Evolutionary conservation across 176 grass and related monocot species (phyloP).

Genomic region (Pharus latifolius): DNA sequence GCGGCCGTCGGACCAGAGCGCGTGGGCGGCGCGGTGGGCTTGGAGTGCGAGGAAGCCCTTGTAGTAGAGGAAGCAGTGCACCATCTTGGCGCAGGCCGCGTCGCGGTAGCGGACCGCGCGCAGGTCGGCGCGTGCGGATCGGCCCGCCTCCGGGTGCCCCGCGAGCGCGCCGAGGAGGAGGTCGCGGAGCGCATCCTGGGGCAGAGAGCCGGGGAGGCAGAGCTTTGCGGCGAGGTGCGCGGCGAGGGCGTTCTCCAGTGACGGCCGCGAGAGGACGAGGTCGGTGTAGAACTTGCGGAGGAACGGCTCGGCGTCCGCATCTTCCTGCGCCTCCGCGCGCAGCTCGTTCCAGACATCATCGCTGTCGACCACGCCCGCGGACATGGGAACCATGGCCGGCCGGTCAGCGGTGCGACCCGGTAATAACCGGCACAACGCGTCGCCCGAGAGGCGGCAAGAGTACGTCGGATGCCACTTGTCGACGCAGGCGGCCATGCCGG

Average conservation of each 20-base stretch:
- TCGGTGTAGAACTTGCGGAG: slow-evolving; percentile 52
- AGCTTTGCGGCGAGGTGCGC: slow-evolving; percentile 60
- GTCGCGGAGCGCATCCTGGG: slow-evolving; percentile 35
- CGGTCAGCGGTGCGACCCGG: neutral
- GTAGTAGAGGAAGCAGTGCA: slow-evolving; percentile 96
- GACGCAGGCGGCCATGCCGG: slow-evolving; percentile 64
- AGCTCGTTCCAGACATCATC: slow-evolving; percentile 57
- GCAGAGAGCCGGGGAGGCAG: slow-evolving; percentile 39
- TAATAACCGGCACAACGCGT: neutral
- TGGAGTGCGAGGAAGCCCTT: slow-evolving; percentile 95
- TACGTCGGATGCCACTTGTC: slow-evolving; percentile 39
- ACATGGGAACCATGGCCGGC: neutral
- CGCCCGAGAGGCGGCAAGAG: slow-evolving; percentile 2
- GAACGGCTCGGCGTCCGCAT: slow-evolving; percentile 48
- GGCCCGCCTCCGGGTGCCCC: slow-evolving; percentile 21
- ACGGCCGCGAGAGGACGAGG: slow-evolving; percentile 41
- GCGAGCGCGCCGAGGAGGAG: slow-evolving; percentile 31
- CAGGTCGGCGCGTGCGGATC: slow-evolving; percentile 55
- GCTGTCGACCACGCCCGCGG: neutral
- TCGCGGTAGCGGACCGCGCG: slow-evolving; percentile 57
- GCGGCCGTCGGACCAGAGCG: slow-evolving; percentile 53
- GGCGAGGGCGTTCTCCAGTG: slow-evolving; percentile 68
- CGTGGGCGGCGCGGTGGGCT: slow-evolving; percentile 71
- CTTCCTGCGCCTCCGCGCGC: slow-evolving; percentile 49
- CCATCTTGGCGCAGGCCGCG: slow-evolving; percentile 79